A percentile compares a stretch with the other conserved stretches of the same genome.
Conservation (phyloP, 352 stramenopile species). For the Phytophthora capsici region DNA sequence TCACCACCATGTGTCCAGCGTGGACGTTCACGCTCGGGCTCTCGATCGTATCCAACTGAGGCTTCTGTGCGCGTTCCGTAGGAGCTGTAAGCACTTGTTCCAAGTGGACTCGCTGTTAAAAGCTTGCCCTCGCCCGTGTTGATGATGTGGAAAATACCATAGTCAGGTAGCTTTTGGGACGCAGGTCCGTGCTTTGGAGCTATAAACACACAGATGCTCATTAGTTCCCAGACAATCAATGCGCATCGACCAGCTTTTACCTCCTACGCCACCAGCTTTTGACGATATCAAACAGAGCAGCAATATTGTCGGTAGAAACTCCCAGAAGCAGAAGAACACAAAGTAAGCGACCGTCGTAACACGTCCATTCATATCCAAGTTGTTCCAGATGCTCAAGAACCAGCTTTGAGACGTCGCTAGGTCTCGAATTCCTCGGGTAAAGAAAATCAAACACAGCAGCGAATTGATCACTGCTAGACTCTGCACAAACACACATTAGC, state of each 20-base stretch:
- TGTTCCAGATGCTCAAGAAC: constrained; percentile 88
- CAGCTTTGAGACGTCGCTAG: constrained; percentile 85
- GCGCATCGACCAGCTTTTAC: constrained; percentile 29
- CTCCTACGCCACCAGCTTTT: constrained; percentile 80
- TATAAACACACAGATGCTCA: constrained; percentile 29
- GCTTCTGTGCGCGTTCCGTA: constrained; percentile 42
- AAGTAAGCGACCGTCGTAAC: constrained; percentile 84
- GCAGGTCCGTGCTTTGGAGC: constrained; percentile 68
- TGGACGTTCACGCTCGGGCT: constrained; percentile 53
- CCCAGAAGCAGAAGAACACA: constrained; percentile 89
- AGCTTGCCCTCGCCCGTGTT: constrained; percentile 63
- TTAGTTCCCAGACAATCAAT: not conserved
- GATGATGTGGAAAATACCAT: constrained; percentile 89
- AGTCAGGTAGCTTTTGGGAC: constrained; percentile 78
- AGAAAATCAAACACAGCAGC: constrained; percentile 84
- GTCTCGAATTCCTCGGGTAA: constrained; percentile 77
- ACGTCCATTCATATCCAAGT: constrained; percentile 84
- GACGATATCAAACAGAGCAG: constrained; percentile 84
- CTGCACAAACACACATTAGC: constrained; percentile 33
- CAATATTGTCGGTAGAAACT: constrained; percentile 83
- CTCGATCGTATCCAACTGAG: constrained; percentile 20
- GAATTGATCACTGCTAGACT: constrained; percentile 83
- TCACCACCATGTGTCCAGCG: constrained; percentile 85
- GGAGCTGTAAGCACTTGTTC: constrained; percentile 63
- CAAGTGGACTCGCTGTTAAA: constrained; percentile 69